Conservation (phyloP, 176 grass and related monocot genomes). For the Urochloa ruziziensis region DNA sequence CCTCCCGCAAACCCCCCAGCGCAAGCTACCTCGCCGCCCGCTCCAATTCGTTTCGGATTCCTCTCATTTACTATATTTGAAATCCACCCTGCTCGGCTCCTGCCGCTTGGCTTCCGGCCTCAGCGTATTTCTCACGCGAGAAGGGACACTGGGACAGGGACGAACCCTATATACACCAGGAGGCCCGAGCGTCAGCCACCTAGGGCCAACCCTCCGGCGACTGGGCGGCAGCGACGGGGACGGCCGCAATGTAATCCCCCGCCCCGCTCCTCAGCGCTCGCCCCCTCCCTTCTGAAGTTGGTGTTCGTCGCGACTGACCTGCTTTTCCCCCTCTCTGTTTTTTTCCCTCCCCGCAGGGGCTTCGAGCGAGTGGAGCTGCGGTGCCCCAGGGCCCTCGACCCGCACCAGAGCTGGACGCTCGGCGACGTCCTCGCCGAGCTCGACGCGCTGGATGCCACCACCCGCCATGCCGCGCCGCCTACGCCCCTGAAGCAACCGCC, state of each 20-base stretch:
- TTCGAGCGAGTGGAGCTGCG: conserved; percentile 44
- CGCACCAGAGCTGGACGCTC: conserved; percentile 37
- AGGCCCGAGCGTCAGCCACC: not conserved
- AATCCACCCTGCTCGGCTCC: not conserved
- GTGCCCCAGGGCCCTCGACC: conserved; percentile 39
- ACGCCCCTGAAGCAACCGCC: conserved; percentile 37
- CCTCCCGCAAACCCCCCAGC: no score
- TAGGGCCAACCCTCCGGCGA: not conserved
- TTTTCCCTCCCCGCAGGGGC: conserved; percentile 15
- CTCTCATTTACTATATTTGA: not conserved
- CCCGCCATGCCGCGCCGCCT: not conserved
- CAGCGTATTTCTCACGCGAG: not conserved
- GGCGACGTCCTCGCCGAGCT: conserved; percentile 43
- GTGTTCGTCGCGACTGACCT: conserved; percentile 9
- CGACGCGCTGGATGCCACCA: conserved; percentile 30
- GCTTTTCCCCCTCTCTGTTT: not conserved
- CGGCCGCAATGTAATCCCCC: conserved; percentile 17
- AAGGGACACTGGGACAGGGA: no score
- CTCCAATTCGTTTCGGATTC: not conserved
- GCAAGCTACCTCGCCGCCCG: no score
- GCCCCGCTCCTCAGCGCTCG: no score
- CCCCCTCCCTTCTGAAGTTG: not conserved
- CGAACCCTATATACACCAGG: not conserved
- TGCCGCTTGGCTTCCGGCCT: not conserved
- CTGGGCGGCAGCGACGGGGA: not conserved